Evolutionary conservation across 495 filamentous ascomycete species (phyloP), one percentile per base, ranked within the genome.

Genomic region (Parathielavia appendiculata): DNA sequence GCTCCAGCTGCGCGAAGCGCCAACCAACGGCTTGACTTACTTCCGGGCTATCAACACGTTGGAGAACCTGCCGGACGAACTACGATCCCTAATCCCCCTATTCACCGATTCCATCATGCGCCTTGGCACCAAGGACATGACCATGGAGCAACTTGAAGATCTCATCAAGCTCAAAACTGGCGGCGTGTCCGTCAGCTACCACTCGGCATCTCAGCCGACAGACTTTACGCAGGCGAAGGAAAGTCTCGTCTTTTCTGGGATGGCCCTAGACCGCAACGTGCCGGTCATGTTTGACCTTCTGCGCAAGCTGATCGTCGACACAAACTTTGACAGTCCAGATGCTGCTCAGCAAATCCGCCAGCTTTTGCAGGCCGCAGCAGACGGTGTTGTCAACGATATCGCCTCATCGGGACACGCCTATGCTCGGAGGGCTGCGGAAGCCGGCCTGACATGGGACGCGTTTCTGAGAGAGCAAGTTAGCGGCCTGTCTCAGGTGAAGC

Each of bases 141-240:
- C 88, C 0, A 96, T 96, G 90, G 95, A 96, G 69, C 82, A 97
- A 67, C 81, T 96, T 43, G 93, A 98, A 69, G 93, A 97, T 68
- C 73, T 90, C 41, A 97, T 97, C 66, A 97, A 96, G 65, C 77
- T 97, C 13, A 96, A 95, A 73, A 98, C 92, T 6, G 93, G 93
- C n/a, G 93, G 93, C 13, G 80, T 98, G 13, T 86, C 82, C 11
- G 84, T 90, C 23, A 83, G 85, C 0, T 91, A 93, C 57, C 83
- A 92, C 73, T 77, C 88, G 22, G 81, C 88, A 1, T 82, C 92
- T 0, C 88, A 83, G 13, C 90, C 92, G 8, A 79, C 75, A 12
- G 82, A 91, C 52, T 80, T 91, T 45, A 78, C 77, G 5, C 74
- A 80, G 58, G 86, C 82, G 19, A 83, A 80, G 20, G 93, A 98